These are phyloP conservation scores for Penicillium sp. DNA, from an alignment of 2,329 filamentous ascomycete species.

Conservation along the genomic window DNA sequence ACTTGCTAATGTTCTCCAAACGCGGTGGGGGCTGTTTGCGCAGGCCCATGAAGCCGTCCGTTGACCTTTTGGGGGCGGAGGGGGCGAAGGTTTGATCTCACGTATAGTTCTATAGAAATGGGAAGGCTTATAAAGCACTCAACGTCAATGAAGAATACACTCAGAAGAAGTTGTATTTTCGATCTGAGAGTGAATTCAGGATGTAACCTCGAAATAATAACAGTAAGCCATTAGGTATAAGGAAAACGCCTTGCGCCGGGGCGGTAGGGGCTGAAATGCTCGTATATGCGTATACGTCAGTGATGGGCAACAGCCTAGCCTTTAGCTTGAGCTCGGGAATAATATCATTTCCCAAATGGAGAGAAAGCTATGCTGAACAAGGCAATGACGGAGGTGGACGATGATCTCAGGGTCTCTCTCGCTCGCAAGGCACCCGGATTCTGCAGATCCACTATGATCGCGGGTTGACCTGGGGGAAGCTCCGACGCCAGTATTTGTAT, in stretches of 20 bases:
- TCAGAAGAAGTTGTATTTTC: not conserved
- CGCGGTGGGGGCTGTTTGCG: conserved; percentile 40
- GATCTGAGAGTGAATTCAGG: not conserved
- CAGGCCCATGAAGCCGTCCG: conserved; percentile 37
- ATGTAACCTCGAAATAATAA: not conserved
- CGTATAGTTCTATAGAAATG: not conserved
- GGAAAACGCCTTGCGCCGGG: conserved; percentile 14
- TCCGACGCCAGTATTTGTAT: not conserved
- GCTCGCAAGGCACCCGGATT: conserved; percentile 13
- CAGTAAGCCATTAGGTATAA: conserved; percentile 7
- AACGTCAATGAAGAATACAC: not conserved
- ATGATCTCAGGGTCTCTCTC: not conserved
- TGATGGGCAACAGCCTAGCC: not conserved
- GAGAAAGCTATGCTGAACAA: not conserved
- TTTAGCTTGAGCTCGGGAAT: not conserved
- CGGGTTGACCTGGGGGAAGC: conserved; percentile 4
- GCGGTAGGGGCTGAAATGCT: not conserved
- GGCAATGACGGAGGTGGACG: conserved; percentile 1
- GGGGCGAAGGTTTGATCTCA: not conserved
- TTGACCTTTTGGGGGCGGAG: not conserved
- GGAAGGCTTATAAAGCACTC: not conserved
- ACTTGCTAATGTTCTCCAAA: conserved; percentile 34
- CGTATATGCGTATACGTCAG: not conserved
- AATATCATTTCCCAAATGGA: not conserved
- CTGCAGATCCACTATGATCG: not conserved